Percentiles rank a stretch among this genome's conserved stretches.
These are phyloP conservation scores for Xylariales sp. DNA, from an alignment of 2,329 filamentous ascomycete species.

Conservation along the genomic window DNA sequence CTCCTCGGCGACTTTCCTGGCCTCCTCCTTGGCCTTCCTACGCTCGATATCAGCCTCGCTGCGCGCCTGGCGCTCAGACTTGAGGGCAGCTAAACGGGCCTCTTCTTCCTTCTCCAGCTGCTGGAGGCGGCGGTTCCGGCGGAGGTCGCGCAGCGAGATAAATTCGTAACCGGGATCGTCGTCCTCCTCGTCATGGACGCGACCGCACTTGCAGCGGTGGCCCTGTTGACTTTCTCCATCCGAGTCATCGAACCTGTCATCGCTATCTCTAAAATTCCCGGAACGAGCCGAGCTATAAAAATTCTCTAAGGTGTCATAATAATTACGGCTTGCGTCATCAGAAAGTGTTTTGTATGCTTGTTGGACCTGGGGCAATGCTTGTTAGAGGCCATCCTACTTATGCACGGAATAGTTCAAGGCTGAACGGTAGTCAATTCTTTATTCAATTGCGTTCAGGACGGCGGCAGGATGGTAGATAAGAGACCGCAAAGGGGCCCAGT, in stretches of 20 bases:
- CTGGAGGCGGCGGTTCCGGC: no score
- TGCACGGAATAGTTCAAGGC: background rate
- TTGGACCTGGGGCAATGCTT: slow-evolving; percentile 13
- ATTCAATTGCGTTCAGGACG: no score
- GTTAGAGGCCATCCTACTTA: background rate
- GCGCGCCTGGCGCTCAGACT: slow-evolving; percentile 4
- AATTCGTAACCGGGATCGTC: no score
- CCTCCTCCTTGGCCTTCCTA: slow-evolving; percentile 6
- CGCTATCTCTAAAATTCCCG: background rate
- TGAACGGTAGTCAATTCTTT: no score
- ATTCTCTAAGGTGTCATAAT: slow-evolving; percentile 13
- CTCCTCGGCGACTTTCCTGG: slow-evolving; percentile 10
- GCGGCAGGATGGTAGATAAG: background rate
- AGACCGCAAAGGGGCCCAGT: background rate
- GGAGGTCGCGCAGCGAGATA: no score
- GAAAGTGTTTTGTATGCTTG: slow-evolving; percentile 19
- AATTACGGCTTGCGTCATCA: slow-evolving; percentile 11
- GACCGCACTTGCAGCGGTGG: background rate
- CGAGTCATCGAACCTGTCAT: background rate
- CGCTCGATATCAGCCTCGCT: slow-evolving; percentile 3
- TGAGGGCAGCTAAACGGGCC: slow-evolving; percentile 2
- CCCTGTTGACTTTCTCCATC: slow-evolving; percentile 4
- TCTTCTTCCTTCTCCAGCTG: background rate
- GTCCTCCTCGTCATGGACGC: slow-evolving; percentile 2
- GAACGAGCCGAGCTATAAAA: background rate